Evolutionary conservation across 2,329 filamentous ascomycete species (phyloP), one percentile per base, ranked within the genome.

Genomic region (Ophiostoma triangulosporum): DNA sequence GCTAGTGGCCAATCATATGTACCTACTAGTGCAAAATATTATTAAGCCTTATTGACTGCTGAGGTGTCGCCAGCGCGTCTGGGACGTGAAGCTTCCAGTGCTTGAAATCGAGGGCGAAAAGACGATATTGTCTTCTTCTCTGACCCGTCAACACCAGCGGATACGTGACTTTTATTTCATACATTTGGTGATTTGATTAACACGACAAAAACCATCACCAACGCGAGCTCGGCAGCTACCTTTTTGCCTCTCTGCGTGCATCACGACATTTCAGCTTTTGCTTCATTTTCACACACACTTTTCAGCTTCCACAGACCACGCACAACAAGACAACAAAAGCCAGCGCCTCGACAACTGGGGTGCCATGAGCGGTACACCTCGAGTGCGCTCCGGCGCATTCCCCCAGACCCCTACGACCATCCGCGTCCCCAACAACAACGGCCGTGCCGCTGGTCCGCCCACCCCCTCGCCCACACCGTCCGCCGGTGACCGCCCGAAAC

Each of bases 331-430:
- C 32, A 36, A n/a, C 7, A 17, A 14, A 22, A 43, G 38, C 20
- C 5, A 24, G 20, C 11, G 24, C 38, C n/a, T 12, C 36, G 6
- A 12, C n/a, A 24, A 17, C 35, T 24, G 38, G 38, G 38, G 38
- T 61, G 60, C 60, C 57, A 62, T 62, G 61, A 60, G 53, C 57
- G 57, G 52, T 32, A 62, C 61, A 48, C 61, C 61, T 22, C 55
- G 58, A 52, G 54, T 60, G 56, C 57, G 59, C 54, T 59, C 58
- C 40, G 61, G 61, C 59, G 61, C 60, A 33, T 62, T 58, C 54
- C 61, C 61, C 51, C 59, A 61, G 56, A 61, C 60, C 40, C 60
- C 61, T 31, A 38, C 51, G 5, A 59, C 55, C 6, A 51, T 46
- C 15, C 43, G 49, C 9, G 52, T 22, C 33, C 56, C 48, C n/a